Evolutionary conservation across 345 rosid genomes (phyloP), one percentile per base, ranked within the genome.

Genomic region (Orychophragmus violaceus): DNA sequence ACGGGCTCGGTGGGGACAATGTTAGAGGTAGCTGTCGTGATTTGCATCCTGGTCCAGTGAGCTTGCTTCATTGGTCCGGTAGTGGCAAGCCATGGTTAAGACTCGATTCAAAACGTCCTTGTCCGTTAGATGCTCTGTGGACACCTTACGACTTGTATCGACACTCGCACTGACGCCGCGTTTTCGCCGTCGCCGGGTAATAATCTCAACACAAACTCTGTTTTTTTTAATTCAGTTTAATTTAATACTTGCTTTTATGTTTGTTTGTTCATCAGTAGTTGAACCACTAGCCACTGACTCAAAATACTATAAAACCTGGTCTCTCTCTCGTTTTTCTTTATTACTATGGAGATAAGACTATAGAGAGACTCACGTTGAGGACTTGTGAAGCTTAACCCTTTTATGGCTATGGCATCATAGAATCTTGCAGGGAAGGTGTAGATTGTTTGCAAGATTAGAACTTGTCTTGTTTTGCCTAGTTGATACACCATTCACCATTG

Each of bases 11-110:
- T 14, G 95, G 95, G 5, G 95, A 87, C 60, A 87, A 87, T 57
- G 87, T 83, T 32, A 81, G 76, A 61, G 91, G 95, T 12, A 85
- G 87, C 66, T 87, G 95, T 52, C 85, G 95, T 18, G 79, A 87
- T 78, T 68, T 87, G 61, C 95, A 87, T 56, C 83, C 91, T 8
- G 95, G 95, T 60, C 86, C 90, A 7, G 87, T 83, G 22, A 87
- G 95, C 64, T 79, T 87, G 30, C 69, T 87, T 29, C 95, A 87
- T 73, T 87, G 95, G 95, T 87, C 95, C 10, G 95, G 95, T 39
- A 83, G 88, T 68, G 95, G 95, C 41, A 87, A 87, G 74, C 95
- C 90, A 6, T 87, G 95, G 95, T 70, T 82, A 49, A 76, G 95
- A 75, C 83, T 87, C 7, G 91, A 83, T 67, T 82, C 95, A 0